These are phyloP conservation scores for Suillus variegatus DNA, from an alignment of 768 basidiomycete genomes.

Conservation along the genomic window DNA sequence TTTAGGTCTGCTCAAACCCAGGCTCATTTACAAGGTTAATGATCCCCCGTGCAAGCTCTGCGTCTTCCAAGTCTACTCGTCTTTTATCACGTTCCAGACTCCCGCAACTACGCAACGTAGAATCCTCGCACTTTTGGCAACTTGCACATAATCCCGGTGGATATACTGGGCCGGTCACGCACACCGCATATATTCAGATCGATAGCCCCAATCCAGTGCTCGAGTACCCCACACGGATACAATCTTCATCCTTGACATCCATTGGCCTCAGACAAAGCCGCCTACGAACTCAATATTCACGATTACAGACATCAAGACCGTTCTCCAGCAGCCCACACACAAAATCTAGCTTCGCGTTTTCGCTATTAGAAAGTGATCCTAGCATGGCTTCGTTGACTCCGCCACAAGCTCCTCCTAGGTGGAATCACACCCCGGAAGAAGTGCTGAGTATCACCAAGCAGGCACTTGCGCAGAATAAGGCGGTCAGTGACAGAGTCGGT, in stretches of 20 bases:
- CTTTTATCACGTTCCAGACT: background rate
- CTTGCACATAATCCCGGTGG: background rate
- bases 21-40: background rate
- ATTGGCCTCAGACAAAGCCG: background rate
- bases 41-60: constrained; percentile 4
- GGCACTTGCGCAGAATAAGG: constrained; percentile 57
- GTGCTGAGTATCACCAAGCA: constrained; percentile 58
- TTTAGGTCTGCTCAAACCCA: background rate
- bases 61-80: constrained; percentile 1
- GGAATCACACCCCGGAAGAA: constrained; percentile 67
- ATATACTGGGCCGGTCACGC: constrained; percentile 12
- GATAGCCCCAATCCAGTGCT: constrained; percentile 1
- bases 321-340: constrained; percentile 4
- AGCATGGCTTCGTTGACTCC: constrained; percentile 53
- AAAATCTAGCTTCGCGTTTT: background rate
- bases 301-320: background rate
- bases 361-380: constrained; percentile 7
- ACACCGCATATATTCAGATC: constrained; percentile 4
- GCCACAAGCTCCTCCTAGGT: constrained; percentile 65
- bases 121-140: constrained; percentile 2
- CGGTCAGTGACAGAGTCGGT: constrained; percentile 58
- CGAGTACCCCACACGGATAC: background rate
- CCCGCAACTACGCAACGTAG: background rate
- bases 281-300: background rate
- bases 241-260: constrained; percentile 1